Percentiles rank a stretch among this genome's conserved stretches.
These are phyloP conservation scores for Penicillium sp. DNA, from an alignment of 2,329 filamentous ascomycete genomes.

Conservation along the genomic window DNA sequence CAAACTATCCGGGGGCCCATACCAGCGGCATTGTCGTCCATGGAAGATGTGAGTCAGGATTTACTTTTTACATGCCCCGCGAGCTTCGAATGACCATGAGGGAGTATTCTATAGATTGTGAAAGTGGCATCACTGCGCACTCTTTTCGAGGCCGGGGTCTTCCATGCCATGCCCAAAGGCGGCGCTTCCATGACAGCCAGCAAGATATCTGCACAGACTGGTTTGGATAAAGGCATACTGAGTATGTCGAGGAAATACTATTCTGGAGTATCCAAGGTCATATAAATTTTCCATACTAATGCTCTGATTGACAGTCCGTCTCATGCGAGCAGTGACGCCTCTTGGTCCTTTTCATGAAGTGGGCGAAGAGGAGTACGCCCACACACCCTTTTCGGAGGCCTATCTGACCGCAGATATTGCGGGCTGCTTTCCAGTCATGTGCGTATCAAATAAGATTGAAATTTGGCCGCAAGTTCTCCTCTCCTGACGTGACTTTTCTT, in stretches of 20 bases:
- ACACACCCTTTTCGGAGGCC: slow-evolving; percentile 17
- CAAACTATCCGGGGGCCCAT: slow-evolving; percentile 18
- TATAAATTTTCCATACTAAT: not conserved
- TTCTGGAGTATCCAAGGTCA: not conserved
- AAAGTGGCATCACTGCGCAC: slow-evolving; percentile 17
- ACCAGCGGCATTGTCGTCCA: slow-evolving; percentile 16
- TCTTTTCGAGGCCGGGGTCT: slow-evolving; percentile 16
- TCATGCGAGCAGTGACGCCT: slow-evolving; percentile 16
- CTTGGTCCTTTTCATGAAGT: slow-evolving; percentile 16
- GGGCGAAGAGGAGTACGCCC: slow-evolving; percentile 15
- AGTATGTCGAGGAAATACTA: not conserved
- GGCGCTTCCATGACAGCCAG: slow-evolving; percentile 10
- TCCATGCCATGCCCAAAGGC: slow-evolving; percentile 17
- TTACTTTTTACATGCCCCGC: not conserved
- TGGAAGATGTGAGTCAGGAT: slow-evolving; percentile 11
- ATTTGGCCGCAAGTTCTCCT: not conserved
- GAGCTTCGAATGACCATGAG: not conserved
- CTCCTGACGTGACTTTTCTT: not conserved
- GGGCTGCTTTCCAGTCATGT: not conserved
- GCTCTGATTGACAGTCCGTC: slow-evolving; percentile 11
- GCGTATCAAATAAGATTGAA: not conserved
- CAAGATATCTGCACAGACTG: slow-evolving; percentile 7
- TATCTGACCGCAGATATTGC: slow-evolving; percentile 5
- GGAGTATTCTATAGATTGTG: slow-evolving; percentile 7
- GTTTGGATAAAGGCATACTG: slow-evolving; percentile 5